phyloP scores from a whole-genome alignment of 768 basidiomycete genomes.

The Lactifluus echinatus region DNA sequence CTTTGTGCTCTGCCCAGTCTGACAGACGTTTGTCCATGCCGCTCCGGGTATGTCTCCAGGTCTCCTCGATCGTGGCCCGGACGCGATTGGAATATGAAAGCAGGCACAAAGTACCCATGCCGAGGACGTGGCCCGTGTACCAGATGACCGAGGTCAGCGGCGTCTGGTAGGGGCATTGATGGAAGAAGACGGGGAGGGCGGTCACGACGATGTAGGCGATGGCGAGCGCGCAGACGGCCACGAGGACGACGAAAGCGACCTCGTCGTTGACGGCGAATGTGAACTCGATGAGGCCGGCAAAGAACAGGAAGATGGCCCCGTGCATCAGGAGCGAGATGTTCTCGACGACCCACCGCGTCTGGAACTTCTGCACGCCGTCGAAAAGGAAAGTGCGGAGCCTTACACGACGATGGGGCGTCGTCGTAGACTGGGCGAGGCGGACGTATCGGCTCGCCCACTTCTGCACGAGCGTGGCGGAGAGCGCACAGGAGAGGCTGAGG shows the following conservation, averaged over 20 bases:
- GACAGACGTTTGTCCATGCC: neutral
- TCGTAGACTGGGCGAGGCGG: neutral
- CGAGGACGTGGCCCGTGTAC: neutral
- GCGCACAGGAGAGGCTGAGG: neutral
- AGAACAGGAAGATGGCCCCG: neutral
- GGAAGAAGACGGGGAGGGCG: neutral
- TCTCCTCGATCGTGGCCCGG: neutral
- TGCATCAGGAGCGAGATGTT: slow-evolving; percentile 3
- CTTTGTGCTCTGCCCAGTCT: neutral
- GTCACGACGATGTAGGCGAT: neutral
- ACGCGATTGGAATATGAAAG: neutral
- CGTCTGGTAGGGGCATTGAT: neutral
- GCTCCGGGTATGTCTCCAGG: neutral
- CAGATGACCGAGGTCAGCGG: neutral
- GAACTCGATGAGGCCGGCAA: slow-evolving; percentile 2
- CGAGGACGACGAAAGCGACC: neutral
- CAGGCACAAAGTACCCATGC: neutral
- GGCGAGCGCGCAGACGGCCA: neutral
- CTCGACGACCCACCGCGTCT: neutral
- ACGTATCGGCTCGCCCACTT: slow-evolving; percentile 6
- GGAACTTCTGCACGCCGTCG: neutral
- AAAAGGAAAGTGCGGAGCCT: slow-evolving; percentile 1
- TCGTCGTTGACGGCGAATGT: neutral
- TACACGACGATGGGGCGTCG: neutral
- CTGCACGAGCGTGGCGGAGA: slow-evolving; percentile 1